phyloP scores from a whole-genome alignment of 2,329 filamentous ascomycete genomes.

The Hirsutella thompsonii region DNA sequence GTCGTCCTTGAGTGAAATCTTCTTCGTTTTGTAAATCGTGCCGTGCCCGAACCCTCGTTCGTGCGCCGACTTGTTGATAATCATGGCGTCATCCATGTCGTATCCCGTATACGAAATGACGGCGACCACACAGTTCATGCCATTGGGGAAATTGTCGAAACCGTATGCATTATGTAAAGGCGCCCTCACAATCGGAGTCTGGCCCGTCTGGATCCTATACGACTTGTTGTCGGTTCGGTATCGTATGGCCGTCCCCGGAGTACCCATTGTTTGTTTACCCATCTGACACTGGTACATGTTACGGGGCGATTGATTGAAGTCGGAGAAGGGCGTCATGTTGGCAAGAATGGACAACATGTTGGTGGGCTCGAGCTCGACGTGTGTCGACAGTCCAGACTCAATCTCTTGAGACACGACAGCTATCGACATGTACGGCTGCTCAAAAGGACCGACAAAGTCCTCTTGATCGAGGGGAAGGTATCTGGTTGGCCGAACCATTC shows the following conservation, averaged over 20 bases:
- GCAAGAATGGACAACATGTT: slow-evolving; percentile 96
- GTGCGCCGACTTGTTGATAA: slow-evolving; percentile 92
- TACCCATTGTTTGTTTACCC: slow-evolving; percentile 99
- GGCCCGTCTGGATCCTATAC: slow-evolving; percentile 87
- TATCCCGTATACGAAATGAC: slow-evolving; percentile 98
- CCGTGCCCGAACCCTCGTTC: slow-evolving; percentile 93
- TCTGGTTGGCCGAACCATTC: slow-evolving; percentile 86
- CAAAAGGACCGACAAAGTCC: slow-evolving; percentile 83
- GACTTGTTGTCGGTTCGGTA: slow-evolving; percentile 96
- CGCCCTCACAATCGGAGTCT: slow-evolving; percentile 85
- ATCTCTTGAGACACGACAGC: slow-evolving; percentile 83
- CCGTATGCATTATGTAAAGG: slow-evolving; percentile 94
- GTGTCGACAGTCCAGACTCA: slow-evolving; percentile 75
- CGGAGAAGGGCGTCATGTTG: slow-evolving; percentile 97
- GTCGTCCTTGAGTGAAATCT: slow-evolving; percentile 75
- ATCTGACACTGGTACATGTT: slow-evolving; percentile 99
- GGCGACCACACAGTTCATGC: slow-evolving; percentile 87
- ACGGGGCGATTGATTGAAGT: slow-evolving; percentile 95
- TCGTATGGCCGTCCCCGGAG: slow-evolving; percentile 69
- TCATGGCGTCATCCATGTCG: slow-evolving; percentile 99
- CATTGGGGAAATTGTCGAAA: slow-evolving; percentile 96
- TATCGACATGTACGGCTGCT: slow-evolving; percentile 98
- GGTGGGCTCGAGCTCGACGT: slow-evolving; percentile 88
- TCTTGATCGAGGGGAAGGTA: slow-evolving; percentile 77
- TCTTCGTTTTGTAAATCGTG: slow-evolving; percentile 96